These are phyloP conservation scores for Leishmania tarentolae DNA, from an alignment of 208 protist genomes.

Conservation along the genomic window DNA sequence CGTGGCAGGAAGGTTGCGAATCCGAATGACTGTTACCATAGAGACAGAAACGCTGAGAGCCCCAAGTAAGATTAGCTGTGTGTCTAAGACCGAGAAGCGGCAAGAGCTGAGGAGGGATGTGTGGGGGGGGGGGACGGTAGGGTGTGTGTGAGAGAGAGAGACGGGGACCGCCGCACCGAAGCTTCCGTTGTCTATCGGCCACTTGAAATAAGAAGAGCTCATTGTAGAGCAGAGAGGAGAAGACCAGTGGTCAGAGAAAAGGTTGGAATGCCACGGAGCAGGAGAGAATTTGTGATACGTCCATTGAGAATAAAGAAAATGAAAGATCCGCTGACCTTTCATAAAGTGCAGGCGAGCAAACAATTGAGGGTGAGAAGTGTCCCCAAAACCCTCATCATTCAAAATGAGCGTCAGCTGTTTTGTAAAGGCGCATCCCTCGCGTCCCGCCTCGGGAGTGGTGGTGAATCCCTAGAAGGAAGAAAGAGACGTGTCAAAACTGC, in stretches of 20 bases:
- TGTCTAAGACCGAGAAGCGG: not conserved
- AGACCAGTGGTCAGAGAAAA: not conserved
- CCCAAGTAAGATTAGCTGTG: not conserved
- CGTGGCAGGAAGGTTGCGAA: slow-evolving; percentile 40
- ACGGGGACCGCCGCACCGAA: not conserved
- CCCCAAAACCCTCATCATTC: not conserved
- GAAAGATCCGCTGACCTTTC: not conserved
- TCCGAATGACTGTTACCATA: slow-evolving; percentile 54
- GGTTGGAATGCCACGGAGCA: not conserved
- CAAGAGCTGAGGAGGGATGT: not conserved
- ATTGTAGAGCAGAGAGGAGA: not conserved
- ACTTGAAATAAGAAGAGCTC: not conserved
- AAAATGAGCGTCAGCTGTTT: no score
- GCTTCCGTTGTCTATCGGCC: not conserved
- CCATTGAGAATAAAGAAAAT: not conserved
- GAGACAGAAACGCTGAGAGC: slow-evolving; percentile 5
- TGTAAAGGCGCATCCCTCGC: not conserved
- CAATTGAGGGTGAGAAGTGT: no score
- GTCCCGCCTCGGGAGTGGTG: not conserved
- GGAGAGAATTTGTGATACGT: not conserved
- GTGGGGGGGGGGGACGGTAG: not conserved
- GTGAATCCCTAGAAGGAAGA: not conserved
- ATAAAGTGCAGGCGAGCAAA: not conserved
- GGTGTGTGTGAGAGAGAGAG: not conserved
- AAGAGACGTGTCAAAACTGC: not conserved